A percentile compares a stretch with the other conserved stretches of the same genome.
Conservation (phyloP, 225 moss, liverwort and hornwort genomes). For the Bryoerythrophyllum caledonicum region DNA sequence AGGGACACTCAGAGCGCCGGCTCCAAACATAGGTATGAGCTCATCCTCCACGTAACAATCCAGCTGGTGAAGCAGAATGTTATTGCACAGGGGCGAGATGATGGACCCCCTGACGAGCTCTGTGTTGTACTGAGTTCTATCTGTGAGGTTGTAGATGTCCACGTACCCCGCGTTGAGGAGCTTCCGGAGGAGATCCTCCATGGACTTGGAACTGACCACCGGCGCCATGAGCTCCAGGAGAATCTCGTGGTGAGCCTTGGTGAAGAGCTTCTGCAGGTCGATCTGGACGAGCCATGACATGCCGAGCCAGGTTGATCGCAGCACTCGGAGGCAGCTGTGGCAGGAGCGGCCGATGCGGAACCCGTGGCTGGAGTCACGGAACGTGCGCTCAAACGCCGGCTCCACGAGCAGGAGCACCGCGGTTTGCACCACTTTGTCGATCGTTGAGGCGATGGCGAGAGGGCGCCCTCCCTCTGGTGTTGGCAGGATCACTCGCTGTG, state of each 20-base stretch:
- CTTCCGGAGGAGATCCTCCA: slow-evolving; percentile 59
- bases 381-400: slow-evolving; percentile 43
- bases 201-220: slow-evolving; percentile 42
- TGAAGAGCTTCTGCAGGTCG: slow-evolving; percentile 46
- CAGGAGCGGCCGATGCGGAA: slow-evolving; percentile 47
- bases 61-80: slow-evolving; percentile 52
- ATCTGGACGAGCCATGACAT: slow-evolving; percentile 52
- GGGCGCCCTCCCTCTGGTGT: slow-evolving; percentile 59
- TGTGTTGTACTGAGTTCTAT: slow-evolving; percentile 55
- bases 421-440: slow-evolving; percentile 67
- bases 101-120: slow-evolving; percentile 48
- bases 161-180: slow-evolving; percentile 66
- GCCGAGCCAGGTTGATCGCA: slow-evolving; percentile 49
- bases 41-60: slow-evolving; percentile 65
- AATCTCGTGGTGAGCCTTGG: slow-evolving; percentile 55
- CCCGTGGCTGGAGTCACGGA: slow-evolving; percentile 61
- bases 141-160: slow-evolving; percentile 60
- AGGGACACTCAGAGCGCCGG: slow-evolving; percentile 29
- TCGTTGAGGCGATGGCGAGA: slow-evolving; percentile 46
- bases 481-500: slow-evolving; percentile 48
- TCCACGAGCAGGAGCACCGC: slow-evolving; percentile 35
- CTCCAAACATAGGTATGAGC: slow-evolving; percentile 54
- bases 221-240: slow-evolving; percentile 55
- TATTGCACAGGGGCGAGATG: slow-evolving; percentile 52
- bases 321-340: slow-evolving; percentile 45